phyloP scores from a whole-genome alignment of 129 eudicot species.

The Flaveria sonorensis region DNA sequence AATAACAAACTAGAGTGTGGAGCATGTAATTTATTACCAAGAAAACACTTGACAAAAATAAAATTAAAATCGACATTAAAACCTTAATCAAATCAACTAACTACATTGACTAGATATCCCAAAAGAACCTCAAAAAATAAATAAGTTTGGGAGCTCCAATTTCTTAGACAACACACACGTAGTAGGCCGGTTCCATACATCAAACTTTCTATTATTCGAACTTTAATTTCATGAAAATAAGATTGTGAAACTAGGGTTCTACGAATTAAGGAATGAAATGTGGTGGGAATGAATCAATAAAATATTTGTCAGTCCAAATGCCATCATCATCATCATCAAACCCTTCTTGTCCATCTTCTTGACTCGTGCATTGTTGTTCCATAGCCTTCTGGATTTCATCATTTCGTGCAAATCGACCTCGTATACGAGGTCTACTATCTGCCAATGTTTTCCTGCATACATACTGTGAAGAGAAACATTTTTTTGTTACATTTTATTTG shows the following conservation, averaged over 20 bases:
- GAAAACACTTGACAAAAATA: not conserved
- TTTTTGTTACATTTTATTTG: too few relatives aligned
- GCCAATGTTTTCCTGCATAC: constrained; percentile 91
- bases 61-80: constrained; percentile 6
- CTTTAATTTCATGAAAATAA: not conserved
- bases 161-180: constrained; percentile 13
- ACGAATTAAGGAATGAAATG: constrained; percentile 51
- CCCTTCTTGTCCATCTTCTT: constrained; percentile 41
- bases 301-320: constrained; percentile 46
- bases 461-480: constrained; percentile 43
- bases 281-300: constrained; percentile 60
- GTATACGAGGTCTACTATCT: constrained; percentile 85
- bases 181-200: constrained; percentile 18
- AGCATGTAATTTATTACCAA: constrained; percentile 21
- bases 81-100: constrained; percentile 18
- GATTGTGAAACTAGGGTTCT: constrained; percentile 17
- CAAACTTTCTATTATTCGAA: not conserved
- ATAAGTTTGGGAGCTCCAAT: constrained; percentile 14
- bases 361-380: constrained; percentile 49
- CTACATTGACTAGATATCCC: constrained; percentile 21
- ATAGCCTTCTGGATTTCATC: constrained; percentile 63
- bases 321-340: constrained; percentile 54
- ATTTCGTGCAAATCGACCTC: constrained; percentile 86
- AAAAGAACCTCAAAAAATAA: constrained; percentile 21
- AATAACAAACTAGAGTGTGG: constrained; percentile 5